Percentiles rank a stretch among this genome's conserved stretches.
Conservation (phyloP, 2,329 filamentous ascomycete species). For the Tricladium varicosporioides region DNA sequence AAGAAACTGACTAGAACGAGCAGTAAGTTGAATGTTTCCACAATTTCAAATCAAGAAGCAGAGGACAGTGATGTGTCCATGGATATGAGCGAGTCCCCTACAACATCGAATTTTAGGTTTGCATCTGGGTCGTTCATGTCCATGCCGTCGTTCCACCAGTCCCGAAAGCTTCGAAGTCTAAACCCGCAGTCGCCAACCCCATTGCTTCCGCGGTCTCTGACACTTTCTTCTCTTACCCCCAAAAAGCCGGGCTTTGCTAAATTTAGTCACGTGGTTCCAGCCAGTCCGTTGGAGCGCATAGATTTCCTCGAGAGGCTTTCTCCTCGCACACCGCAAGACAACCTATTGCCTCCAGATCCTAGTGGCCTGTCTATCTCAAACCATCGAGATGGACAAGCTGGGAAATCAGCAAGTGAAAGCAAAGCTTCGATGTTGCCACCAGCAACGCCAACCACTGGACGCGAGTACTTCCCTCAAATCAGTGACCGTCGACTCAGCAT, state of each 20-base stretch:
- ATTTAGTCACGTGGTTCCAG: conserved; percentile 49
- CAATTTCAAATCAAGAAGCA: conserved; percentile 25
- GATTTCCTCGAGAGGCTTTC: conserved; percentile 50
- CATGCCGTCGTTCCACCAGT: conserved; percentile 40
- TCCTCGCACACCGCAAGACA: conserved; percentile 78
- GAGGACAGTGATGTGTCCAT: conserved; percentile 31
- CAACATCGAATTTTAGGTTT: conserved; percentile 34
- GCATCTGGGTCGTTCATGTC: conserved; percentile 34
- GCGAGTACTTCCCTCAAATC: conserved; percentile 53
- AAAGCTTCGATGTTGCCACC: conserved; percentile 56
- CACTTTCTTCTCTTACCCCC: conserved; percentile 32
- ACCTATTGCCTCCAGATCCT: conserved; percentile 72
- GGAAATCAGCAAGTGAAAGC: conserved; percentile 34
- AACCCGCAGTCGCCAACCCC: conserved; percentile 29
- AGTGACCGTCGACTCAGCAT: conserved; percentile 60
- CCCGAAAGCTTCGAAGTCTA: conserved; percentile 35
- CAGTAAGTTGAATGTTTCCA: conserved; percentile 36
- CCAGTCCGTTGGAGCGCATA: conserved; percentile 58
- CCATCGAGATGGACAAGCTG: conserved; percentile 37
- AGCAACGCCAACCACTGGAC: conserved; percentile 73
- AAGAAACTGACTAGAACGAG: conserved; percentile 32
- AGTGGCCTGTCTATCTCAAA: conserved; percentile 81
- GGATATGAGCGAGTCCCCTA: conserved; percentile 33
- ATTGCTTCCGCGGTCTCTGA: conserved; percentile 28
- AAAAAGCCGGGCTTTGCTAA: conserved; percentile 52